A percentile compares a stretch with the other conserved stretches of the same genome.
These are phyloP conservation scores for Funneliformis geosporum DNA, from an alignment of 192 early-diverging fungal species.

Conservation along the genomic window DNA sequence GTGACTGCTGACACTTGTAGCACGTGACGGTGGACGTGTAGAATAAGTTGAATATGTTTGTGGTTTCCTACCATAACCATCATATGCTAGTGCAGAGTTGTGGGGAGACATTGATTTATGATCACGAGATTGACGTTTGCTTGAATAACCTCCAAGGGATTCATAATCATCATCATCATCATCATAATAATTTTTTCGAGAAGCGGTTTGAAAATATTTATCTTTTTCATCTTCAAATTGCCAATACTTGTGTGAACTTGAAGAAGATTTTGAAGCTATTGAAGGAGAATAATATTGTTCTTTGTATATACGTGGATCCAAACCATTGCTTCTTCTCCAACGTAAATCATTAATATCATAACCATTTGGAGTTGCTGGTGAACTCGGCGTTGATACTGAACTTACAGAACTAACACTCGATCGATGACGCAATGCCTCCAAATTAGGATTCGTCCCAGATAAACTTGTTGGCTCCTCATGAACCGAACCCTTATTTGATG, in stretches of 20 bases:
- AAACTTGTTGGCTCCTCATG: neutral
- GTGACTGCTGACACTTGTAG: constrained; percentile 29
- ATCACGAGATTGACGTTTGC: neutral
- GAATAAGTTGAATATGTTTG: neutral
- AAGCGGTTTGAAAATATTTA: neutral
- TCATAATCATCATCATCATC: constrained; percentile 22
- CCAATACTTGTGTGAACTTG: neutral
- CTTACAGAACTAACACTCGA: constrained; percentile 22
- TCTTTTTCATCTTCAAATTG: constrained; percentile 24
- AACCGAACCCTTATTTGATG: neutral
- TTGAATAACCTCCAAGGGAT: neutral
- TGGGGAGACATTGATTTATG: neutral
- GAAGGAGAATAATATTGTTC: constrained; percentile 26
- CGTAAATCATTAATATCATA: constrained; percentile 11
- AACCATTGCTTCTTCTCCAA: constrained; percentile 8
- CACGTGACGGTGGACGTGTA: constrained; percentile 28
- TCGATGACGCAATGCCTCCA: neutral
- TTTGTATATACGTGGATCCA: constrained; percentile 16
- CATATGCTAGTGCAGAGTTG: neutral
- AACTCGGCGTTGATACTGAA: constrained; percentile 31
- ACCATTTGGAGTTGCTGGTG: constrained; percentile 24
- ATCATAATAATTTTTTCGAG: constrained; percentile 9
- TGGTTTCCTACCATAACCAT: constrained; percentile 3
- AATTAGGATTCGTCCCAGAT: neutral
- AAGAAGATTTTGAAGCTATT: neutral